Percentiles rank a stretch among this genome's conserved stretches.
Evolutionary conservation across 805 yeast genomes (phyloP).

Genomic region (Cyberlindnera americana): DNA sequence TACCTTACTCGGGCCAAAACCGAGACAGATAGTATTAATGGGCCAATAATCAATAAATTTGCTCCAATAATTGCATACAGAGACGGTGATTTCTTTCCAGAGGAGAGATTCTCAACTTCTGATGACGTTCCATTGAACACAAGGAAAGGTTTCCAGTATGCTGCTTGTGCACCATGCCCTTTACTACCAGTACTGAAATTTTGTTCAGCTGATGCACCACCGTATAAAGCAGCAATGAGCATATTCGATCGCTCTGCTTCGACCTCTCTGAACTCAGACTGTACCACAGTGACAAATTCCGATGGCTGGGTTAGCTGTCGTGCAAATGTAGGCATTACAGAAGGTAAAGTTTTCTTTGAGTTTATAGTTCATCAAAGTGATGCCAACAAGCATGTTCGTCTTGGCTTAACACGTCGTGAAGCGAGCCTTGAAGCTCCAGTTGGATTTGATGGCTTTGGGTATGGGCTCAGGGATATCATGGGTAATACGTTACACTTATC

Average conservation of each 20-base stretch:
- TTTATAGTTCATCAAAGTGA: conserved; percentile 48
- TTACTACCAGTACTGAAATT: conserved; percentile 54
- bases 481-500: conserved; percentile 78
- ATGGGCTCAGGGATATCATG: conserved; percentile 77
- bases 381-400: conserved; percentile 56
- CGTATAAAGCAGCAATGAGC: conserved; percentile 53
- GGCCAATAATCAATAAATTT: conserved; percentile 19
- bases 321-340: conserved; percentile 68
- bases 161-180: conserved; percentile 73
- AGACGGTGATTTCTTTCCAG: conserved; percentile 19
- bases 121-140: conserved; percentile 79
- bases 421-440: conserved; percentile 92
- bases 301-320: conserved; percentile 82
- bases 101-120: conserved; percentile 36
- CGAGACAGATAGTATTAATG: not conserved
- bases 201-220: conserved; percentile 71
- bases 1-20: conserved; percentile 12
- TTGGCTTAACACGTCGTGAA: conserved; percentile 83
- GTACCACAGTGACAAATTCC: conserved; percentile 48
- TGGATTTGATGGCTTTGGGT: conserved; percentile 92
- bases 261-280: conserved; percentile 38
- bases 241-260: conserved; percentile 70
- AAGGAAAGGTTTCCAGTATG: conserved; percentile 75
- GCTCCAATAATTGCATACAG: conserved; percentile 24
- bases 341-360: conserved; percentile 82